These are phyloP conservation scores for Linanthus parryae DNA, from an alignment of 148 eudicot species.

Conservation along the genomic window DNA sequence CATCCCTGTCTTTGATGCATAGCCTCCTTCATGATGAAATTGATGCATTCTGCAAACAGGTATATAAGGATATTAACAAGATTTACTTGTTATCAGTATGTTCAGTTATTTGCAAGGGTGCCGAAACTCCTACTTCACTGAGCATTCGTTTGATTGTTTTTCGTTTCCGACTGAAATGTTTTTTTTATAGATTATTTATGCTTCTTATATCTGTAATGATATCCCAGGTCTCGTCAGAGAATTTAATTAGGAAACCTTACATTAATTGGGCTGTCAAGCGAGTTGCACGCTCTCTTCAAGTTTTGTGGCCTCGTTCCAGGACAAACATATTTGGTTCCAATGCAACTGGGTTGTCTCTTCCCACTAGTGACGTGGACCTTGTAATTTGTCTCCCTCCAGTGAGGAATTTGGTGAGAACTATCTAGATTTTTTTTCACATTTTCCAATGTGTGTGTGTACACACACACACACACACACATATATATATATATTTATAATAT, in stretches of 20 bases:
- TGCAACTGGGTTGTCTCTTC: conserved; percentile 94
- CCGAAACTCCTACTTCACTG: background rate
- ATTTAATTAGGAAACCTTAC: conserved; percentile 76
- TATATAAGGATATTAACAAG: conserved; percentile 11
- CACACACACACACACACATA: too few relatives aligned
- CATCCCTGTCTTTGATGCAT: conserved; percentile 65
- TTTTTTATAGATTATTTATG: conserved; percentile 9
- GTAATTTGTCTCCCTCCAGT: conserved; percentile 99
- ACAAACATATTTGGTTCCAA: conserved; percentile 91
- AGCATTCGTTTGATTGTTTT: too few relatives aligned
- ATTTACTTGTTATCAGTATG: background rate
- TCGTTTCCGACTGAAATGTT: background rate
- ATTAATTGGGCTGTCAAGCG: conserved; percentile 96
- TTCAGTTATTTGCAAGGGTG: background rate
- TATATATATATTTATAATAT: too few relatives aligned
- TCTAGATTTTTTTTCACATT: too few relatives aligned
- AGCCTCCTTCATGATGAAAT: conserved; percentile 89
- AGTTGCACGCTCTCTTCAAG: conserved; percentile 94
- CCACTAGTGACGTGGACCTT: conserved; percentile 97
- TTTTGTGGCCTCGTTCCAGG: conserved; percentile 95
- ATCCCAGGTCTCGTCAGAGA: conserved; percentile 80
- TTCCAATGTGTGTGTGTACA: too few relatives aligned
- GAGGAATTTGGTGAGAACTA: conserved; percentile 77
- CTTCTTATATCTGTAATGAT: conserved; percentile 10
- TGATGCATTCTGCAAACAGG: conserved; percentile 90